Evolutionary conservation across 345 rosid genomes (phyloP), one percentile per base, ranked within the genome.

Genomic region (Noccaea bulbosa): DNA sequence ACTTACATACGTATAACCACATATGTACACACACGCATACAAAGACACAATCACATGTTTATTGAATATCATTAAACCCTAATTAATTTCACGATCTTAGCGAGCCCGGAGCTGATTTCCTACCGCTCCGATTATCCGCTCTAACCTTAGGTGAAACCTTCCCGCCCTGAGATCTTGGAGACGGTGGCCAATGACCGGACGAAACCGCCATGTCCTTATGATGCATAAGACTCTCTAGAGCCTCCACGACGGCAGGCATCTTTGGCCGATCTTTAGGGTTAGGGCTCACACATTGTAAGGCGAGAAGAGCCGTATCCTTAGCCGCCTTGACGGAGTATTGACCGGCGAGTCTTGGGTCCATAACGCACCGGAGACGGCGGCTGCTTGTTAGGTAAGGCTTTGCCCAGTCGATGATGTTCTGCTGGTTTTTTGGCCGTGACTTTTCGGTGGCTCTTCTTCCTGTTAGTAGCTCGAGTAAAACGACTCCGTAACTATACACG

Each of bases 301-400:
- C 91, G 8, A 93, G 64, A 22, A 56, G 60, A 41, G 90, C 97
- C 70, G 85, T 79, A 24, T 83, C 89, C 65, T 89, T 93, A 3
- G 97, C 92, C n/a, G 94, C 98, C 70, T 83, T 93, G 1, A 91
- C 85, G 0, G 97, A 91, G 69, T 93, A 93, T 63, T 93, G 97
- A 0, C 96, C 96, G 0, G 81, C 75, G 49, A 93, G 87, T 58
- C 93, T 86, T 1, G 86, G 94, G 66, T 93, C 98, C 78, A 87
- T 78, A 4, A 91, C 77, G 15, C 80, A 85, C 12, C 90, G 84
- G 61, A 93, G 65, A 70, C 90, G 83, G 30, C 97, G 77, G 75
- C 92, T 84, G 73, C 91, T 89, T 0, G 56, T 77, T 16, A 93
- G 54, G 79, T 89, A 93, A 14, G 98, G 97, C 62, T 80, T 86